A percentile compares a stretch with the other conserved stretches of the same genome.
Conservation (phyloP, 2,329 filamentous ascomycete species). For the Acephala macrosclerotiorum region DNA sequence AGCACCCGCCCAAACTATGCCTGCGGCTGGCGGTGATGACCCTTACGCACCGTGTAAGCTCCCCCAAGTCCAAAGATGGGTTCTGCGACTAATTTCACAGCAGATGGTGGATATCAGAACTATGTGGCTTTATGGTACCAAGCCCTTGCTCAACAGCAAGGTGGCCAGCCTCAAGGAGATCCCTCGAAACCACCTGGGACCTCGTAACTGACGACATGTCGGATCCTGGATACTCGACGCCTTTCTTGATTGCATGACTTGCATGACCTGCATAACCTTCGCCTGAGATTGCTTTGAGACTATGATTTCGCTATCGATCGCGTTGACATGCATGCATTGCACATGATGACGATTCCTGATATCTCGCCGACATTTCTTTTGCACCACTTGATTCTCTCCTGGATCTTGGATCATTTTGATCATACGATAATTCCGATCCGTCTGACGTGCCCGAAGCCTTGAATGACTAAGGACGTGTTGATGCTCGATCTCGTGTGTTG, state of each 20-base stretch:
- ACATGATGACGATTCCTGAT: slow-evolving; percentile 39
- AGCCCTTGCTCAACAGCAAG: slow-evolving; percentile 64
- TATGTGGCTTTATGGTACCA: slow-evolving; percentile 85
- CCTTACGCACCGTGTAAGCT: slow-evolving; percentile 77
- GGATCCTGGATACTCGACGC: slow-evolving; percentile 37
- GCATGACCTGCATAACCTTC: slow-evolving; percentile 43
- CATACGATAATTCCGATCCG: slow-evolving; percentile 8
- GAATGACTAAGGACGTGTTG: slow-evolving; percentile 4
- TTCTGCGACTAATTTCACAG: slow-evolving; percentile 3
- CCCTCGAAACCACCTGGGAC: slow-evolving; percentile 50
- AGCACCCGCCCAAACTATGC: slow-evolving; percentile 51
- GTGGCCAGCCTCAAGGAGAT: slow-evolving; percentile 47
- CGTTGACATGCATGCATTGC: slow-evolving; percentile 44
- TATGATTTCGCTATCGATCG: slow-evolving; percentile 41
- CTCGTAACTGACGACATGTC: slow-evolving; percentile 42
- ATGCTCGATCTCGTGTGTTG: slow-evolving; percentile 32
- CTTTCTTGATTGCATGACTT: slow-evolving; percentile 42
- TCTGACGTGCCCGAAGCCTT: slow-evolving; percentile 27
- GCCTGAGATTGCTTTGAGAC: slow-evolving; percentile 43
- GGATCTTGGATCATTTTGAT: slow-evolving; percentile 7
- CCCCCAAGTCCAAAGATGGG: too few relatives aligned
- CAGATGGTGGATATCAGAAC: slow-evolving; percentile 81
- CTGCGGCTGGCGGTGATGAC: slow-evolving; percentile 61
- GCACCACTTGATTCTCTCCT: slow-evolving; percentile 19
- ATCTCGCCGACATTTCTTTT: slow-evolving; percentile 35